These are phyloP conservation scores for Alloteropsis semialata DNA, from an alignment of 176 grass and related monocot species.

Conservation along the genomic window DNA sequence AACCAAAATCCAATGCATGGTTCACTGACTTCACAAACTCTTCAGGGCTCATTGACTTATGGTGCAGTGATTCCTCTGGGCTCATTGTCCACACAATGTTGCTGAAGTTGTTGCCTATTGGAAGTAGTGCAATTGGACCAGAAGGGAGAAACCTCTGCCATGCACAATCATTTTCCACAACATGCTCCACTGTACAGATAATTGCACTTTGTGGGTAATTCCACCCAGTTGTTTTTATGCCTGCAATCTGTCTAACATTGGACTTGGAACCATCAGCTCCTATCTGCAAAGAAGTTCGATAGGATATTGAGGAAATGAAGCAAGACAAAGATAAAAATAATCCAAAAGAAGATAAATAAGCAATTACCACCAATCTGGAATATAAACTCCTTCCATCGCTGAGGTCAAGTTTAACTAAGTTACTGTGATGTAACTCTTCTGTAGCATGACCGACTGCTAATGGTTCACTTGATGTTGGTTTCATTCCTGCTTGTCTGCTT, in stretches of 20 bases:
- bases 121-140: conserved; percentile 84
- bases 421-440: conserved; percentile 41
- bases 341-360: conserved; percentile 1
- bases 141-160: conserved; percentile 97
- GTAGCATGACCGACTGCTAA: background rate
- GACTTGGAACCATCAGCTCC: conserved; percentile 94
- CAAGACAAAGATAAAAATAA: background rate
- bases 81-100: conserved; percentile 99
- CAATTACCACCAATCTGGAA: conserved; percentile 92
- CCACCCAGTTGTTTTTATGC: conserved; percentile 85
- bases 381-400: conserved; percentile 70
- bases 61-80: conserved; percentile 54
- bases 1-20: conserved; percentile 73
- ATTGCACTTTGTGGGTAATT: conserved; percentile 76
- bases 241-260: conserved; percentile 69
- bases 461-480: conserved; percentile 26
- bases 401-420: conserved; percentile 74
- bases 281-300: conserved; percentile 48
- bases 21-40: conserved; percentile 83
- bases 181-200: conserved; percentile 91
- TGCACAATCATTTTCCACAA: conserved; percentile 56
- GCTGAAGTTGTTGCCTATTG: conserved; percentile 81
- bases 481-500: conserved; percentile 16
- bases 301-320: conserved; percentile 9
- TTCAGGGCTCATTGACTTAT: conserved; percentile 69